These are phyloP conservation scores for Claviceps monticola DNA, from an alignment of 2,329 filamentous ascomycete genomes.

Conservation along the genomic window DNA sequence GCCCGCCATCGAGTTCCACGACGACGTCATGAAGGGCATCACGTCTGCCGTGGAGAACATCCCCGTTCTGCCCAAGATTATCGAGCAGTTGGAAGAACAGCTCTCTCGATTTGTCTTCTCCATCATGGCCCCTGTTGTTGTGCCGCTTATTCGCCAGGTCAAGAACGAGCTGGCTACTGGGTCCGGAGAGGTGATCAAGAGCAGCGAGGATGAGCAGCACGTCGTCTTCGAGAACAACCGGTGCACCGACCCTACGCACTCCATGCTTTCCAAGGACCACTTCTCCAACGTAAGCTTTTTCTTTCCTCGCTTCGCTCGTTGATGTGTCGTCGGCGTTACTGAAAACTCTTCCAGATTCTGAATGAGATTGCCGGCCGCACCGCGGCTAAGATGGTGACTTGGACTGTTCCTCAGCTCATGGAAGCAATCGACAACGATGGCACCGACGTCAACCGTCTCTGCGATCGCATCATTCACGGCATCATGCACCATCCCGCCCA, in stretches of 20 bases:
- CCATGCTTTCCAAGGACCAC: conserved; percentile 92
- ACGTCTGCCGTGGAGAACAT: conserved; percentile 70
- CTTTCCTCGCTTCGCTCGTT: background rate
- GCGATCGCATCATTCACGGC: conserved; percentile 66
- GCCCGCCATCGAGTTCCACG: conserved; percentile 82
- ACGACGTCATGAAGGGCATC: conserved; percentile 71
- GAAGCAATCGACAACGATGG: conserved; percentile 70
- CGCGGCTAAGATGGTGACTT: conserved; percentile 64
- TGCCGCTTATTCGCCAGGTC: conserved; percentile 76
- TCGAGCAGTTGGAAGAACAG: conserved; percentile 79
- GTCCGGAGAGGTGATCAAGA: conserved; percentile 75
- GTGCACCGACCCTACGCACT: conserved; percentile 75
- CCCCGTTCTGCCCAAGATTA: conserved; percentile 67
- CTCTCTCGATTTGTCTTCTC: conserved; percentile 83
- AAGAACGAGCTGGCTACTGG: conserved; percentile 77
- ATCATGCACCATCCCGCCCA: conserved; percentile 83
- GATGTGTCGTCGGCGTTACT: background rate
- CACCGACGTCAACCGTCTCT: conserved; percentile 52
- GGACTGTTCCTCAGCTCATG: conserved; percentile 84
- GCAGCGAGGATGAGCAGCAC: conserved; percentile 70
- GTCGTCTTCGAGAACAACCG: conserved; percentile 73
- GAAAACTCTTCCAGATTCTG: conserved; percentile 38
- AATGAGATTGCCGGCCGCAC: conserved; percentile 81
- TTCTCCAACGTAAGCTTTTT: conserved; percentile 57
- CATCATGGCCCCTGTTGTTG: conserved; percentile 75